These are phyloP conservation scores for Ascocoryne sarcoides DNA, from an alignment of 2,329 filamentous ascomycete species.

Conservation along the genomic window DNA sequence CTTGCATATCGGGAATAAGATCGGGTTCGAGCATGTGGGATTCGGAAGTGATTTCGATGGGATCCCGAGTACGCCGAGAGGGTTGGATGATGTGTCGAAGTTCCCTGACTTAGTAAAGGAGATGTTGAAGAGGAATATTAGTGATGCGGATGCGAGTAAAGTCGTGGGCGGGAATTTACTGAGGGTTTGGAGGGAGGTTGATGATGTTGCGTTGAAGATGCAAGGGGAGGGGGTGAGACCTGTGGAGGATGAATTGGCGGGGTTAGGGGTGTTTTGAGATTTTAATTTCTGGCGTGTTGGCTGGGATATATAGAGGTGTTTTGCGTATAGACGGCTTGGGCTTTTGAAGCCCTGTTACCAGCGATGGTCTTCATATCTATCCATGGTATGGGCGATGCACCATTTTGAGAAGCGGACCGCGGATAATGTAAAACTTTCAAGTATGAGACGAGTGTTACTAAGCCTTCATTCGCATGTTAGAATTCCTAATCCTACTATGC, in stretches of 20 bases:
- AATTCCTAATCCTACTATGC: too few species aligned
- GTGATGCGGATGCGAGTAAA: conserved; percentile 63
- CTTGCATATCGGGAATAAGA: conserved; percentile 68
- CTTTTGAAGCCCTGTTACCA: too few species aligned
- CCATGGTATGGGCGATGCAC: too few species aligned
- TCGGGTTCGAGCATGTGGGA: conserved; percentile 83
- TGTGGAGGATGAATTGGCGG: conserved; percentile 40
- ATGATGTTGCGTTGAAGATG: conserved; percentile 59
- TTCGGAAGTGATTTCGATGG: conserved; percentile 87
- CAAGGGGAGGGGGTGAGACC: conserved; percentile 44
- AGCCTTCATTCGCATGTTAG: too few species aligned
- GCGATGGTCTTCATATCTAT: too few species aligned
- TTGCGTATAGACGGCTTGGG: too few species aligned
- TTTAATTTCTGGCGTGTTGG: too few species aligned
- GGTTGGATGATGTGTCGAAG: conserved; percentile 77
- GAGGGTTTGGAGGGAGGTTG: conserved; percentile 75
- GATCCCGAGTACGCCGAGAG: conserved; percentile 56
- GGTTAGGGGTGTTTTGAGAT: too few species aligned
- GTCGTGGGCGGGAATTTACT: conserved; percentile 74
- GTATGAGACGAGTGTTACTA: too few species aligned
- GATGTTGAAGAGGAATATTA: conserved; percentile 63
- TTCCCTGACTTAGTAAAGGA: conserved; percentile 73
- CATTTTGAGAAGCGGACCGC: too few species aligned
- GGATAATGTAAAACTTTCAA: too few species aligned
- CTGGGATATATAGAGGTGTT: too few species aligned